Evolutionary conservation across 202 grass and related monocot species (phyloP), one percentile per base, ranked within the genome.

Genomic region (Panicum hallii): DNA sequence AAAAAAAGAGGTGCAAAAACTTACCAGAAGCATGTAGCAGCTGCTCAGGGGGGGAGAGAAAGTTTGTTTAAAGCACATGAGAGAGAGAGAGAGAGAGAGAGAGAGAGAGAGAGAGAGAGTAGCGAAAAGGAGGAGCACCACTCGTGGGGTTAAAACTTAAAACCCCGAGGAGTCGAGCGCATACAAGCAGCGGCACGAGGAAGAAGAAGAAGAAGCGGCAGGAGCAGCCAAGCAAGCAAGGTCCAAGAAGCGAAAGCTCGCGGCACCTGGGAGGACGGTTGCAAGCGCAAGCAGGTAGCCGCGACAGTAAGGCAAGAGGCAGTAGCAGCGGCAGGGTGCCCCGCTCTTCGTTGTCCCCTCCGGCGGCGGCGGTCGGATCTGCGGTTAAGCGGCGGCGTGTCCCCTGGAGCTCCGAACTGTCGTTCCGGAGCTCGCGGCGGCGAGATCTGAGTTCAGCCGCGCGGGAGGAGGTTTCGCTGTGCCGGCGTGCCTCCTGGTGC

Each of bases 71-170:
- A 90, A 87, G 67, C 15, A 57, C 32, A 61, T 9, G 4, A 5
- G 41, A 26, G 64, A 22, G 65, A 55, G 65, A 2, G 53, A 23
- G 53, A 17, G 12, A 15, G 49, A 45, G 17, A 41, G 45, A 50
- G 70, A 54, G 4, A 5, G 41, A 26, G 64, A 22, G 65, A 55
- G 55, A 2, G 17, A 41, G 45, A 52, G 48, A 55, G 72, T n/a
- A 14, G 73, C 53, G 53, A 76, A 60, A 76, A 75, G 73, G 72
- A 30, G 52, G 61, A 69, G 78, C 79, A 62, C 63, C 85, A 69
- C 85, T 82, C 72, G 79, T 82, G 71, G 72, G 74, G 83, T 62
- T 79, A 85, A 50, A 85, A 85, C 74, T 85, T 89, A 71, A 89
- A 89, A 85, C 83, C 88, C 83, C 88, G 61, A 85, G 87, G 69